Evolutionary conservation across 2,329 filamentous ascomycete species (phyloP).

Genomic region (Fusarium fujikuroi): DNA sequence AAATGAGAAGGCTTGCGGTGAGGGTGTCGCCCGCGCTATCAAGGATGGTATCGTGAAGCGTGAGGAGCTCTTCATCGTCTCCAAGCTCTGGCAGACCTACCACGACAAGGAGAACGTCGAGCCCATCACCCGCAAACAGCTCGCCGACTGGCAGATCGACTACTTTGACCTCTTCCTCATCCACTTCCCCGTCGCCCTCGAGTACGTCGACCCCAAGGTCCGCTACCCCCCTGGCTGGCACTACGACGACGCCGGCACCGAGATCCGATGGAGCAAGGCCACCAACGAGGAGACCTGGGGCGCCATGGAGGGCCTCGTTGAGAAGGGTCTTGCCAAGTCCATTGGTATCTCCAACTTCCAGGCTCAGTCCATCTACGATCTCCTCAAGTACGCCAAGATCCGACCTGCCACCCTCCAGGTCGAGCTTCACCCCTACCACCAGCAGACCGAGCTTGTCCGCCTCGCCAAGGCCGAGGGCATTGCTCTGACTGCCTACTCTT

Average conservation of each 20-base stretch:
- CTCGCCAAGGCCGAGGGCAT: conserved; percentile 77
- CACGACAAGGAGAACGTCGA: conserved; percentile 82
- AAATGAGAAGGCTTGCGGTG: conserved; percentile 81
- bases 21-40: conserved; percentile 82
- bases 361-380: conserved; percentile 79
- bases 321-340: conserved; percentile 73
- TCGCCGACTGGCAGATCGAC: conserved; percentile 84
- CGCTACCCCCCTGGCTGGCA: conserved; percentile 85
- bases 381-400: conserved; percentile 80
- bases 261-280: conserved; percentile 73
- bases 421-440: conserved; percentile 90
- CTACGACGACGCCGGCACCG: conserved; percentile 68
- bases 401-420: conserved; percentile 83
- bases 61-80: conserved; percentile 90
- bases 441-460: conserved; percentile 76
- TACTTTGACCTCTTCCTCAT: conserved; percentile 93
- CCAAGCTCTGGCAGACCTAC: conserved; percentile 94
- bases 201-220: conserved; percentile 82
- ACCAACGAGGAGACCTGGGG: conserved; percentile 84
- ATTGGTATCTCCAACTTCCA: conserved; percentile 90
- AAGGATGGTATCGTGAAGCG: conserved; percentile 83
- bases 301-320: conserved; percentile 80
- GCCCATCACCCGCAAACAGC: conserved; percentile 79
- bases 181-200: conserved; percentile 88
- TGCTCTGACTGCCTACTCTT: conserved; percentile 83